Conservation (phyloP, 1,284 basidiomycete genomes). For the Leucoagaricus sp. region DNA sequence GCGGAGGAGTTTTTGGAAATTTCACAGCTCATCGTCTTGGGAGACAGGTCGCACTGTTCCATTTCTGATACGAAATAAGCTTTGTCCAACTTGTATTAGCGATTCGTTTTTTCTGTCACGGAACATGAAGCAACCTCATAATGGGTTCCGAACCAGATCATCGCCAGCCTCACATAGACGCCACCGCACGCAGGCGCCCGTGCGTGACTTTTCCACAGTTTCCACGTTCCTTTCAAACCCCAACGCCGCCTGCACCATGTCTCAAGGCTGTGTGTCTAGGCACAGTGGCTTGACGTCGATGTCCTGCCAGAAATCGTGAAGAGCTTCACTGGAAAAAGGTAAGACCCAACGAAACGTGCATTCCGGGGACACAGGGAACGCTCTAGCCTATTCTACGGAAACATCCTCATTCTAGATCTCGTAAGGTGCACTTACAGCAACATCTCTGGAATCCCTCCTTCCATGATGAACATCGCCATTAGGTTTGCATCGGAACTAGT, state of each 20-base stretch:
- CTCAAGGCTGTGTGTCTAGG: background rate
- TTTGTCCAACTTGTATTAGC: background rate
- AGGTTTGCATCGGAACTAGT: background rate
- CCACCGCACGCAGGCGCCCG: background rate
- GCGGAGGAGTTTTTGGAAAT: background rate
- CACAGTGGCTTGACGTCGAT: background rate
- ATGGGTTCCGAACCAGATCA: background rate
- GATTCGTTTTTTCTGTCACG: background rate
- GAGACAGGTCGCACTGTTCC: background rate
- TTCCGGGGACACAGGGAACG: background rate
- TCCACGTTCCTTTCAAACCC: constrained; percentile 3
- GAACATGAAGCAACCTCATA: background rate
- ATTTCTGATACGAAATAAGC: background rate
- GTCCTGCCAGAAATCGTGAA: background rate
- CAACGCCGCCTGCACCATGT: background rate
- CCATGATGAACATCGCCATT: background rate
- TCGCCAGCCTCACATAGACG: background rate
- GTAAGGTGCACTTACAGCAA: background rate
- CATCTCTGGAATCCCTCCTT: background rate
- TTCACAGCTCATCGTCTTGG: background rate
- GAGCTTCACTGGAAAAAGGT: background rate
- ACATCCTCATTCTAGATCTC: background rate
- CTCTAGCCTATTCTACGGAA: background rate
- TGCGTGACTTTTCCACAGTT: background rate
- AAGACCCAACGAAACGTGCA: background rate